Evolutionary conservation across 371 early-diverging fungal species (phyloP).

Genomic region (Apophysomyces trapeziformis): DNA sequence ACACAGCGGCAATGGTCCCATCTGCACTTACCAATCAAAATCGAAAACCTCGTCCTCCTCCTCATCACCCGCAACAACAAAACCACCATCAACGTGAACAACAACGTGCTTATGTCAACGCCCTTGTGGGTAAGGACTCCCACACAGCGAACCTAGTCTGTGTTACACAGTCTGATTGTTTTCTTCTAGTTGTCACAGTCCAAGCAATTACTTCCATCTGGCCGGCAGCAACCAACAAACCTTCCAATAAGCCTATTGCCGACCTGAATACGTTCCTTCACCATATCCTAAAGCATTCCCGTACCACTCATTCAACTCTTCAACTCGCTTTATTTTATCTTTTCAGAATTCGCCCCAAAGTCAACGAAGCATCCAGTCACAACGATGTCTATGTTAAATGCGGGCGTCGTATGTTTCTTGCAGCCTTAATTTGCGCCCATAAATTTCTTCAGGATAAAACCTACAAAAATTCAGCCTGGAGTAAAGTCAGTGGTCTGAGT

Average conservation of each 20-base stretch:
- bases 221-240: constrained; percentile 42
- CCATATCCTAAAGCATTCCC: constrained; percentile 77
- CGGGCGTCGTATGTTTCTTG: constrained; percentile 83
- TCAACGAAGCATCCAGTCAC: constrained; percentile 31
- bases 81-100: constrained; percentile 23
- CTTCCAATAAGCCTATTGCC: constrained; percentile 54
- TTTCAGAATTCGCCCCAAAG: constrained; percentile 58
- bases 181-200: constrained; percentile 45
- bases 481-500: constrained; percentile 75
- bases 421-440: constrained; percentile 77
- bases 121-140: constrained; percentile 45
- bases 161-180: constrained; percentile 9
- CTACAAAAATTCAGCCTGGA: constrained; percentile 84
- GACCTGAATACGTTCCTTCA: constrained; percentile 73
- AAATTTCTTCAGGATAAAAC: constrained; percentile 83
- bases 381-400: constrained; percentile 54
- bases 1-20: constrained; percentile 29
- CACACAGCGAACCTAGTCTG: constrained; percentile 7
- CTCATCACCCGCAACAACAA: constrained; percentile 16
- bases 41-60: neutral
- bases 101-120: constrained; percentile 46
- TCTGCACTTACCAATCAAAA: constrained; percentile 8
- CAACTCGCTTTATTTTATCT: constrained; percentile 79
- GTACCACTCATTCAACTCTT: constrained; percentile 80
- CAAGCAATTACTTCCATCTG: constrained; percentile 67